A percentile compares a stretch with the other conserved stretches of the same genome.
These are phyloP conservation scores for Lyophyllum atratum DNA, from an alignment of 768 basidiomycete species.

Conservation along the genomic window DNA sequence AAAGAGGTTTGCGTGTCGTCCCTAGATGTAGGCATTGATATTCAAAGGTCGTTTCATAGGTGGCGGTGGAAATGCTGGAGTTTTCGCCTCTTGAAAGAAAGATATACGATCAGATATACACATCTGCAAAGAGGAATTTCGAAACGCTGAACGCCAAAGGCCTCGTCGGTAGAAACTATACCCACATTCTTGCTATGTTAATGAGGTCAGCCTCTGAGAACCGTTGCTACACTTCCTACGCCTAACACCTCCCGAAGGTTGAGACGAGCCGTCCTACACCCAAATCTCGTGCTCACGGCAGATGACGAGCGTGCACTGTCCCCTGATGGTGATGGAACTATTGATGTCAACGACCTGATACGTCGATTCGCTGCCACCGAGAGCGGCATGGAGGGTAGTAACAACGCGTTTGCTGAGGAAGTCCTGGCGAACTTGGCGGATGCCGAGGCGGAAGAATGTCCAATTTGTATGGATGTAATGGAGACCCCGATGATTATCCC, in stretches of 20 bases:
- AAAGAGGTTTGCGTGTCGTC: conserved; percentile 61
- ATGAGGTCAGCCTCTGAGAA: conserved; percentile 69
- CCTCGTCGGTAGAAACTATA: conserved; percentile 76
- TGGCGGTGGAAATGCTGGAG: conserved; percentile 71
- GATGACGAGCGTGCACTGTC: conserved; percentile 42
- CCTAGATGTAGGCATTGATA: neutral
- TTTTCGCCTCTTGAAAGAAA: conserved; percentile 81
- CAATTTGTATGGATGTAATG: conserved; percentile 81
- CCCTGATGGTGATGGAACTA: conserved; percentile 38
- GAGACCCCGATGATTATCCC: conserved; percentile 71
- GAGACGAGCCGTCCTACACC: conserved; percentile 91
- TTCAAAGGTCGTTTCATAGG: conserved; percentile 35
- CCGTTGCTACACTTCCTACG: neutral
- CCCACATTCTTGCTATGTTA: conserved; percentile 90
- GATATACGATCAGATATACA: conserved; percentile 88
- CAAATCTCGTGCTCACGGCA: conserved; percentile 70
- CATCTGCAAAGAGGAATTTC: conserved; percentile 77
- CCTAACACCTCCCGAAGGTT: neutral
- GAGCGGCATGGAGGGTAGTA: conserved; percentile 28
- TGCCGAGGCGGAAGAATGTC: conserved; percentile 62
- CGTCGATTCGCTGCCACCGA: conserved; percentile 47
- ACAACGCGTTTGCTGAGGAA: conserved; percentile 57
- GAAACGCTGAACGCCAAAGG: conserved; percentile 81
- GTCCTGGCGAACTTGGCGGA: conserved; percentile 69
- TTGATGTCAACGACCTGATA: conserved; percentile 64